Percentiles rank a stretch among this genome's conserved stretches.
phyloP scores from a whole-genome alignment of 169 alveolate species.

The Neospora caninum region DNA sequence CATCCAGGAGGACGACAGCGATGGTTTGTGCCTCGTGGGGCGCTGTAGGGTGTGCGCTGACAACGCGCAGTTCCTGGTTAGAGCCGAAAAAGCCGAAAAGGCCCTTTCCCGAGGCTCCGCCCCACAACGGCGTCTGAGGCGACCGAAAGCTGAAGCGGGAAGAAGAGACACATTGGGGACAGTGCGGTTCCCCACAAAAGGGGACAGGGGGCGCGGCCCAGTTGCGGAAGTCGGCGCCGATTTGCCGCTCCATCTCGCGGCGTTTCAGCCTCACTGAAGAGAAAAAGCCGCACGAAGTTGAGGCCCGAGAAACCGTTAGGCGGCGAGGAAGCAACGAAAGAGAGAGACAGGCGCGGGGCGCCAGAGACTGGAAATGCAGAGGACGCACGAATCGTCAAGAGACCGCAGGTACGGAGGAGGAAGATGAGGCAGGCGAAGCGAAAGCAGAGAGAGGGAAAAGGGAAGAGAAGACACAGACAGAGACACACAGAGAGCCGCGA shows the following conservation, averaged over 20 bases:
- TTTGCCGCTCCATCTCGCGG: not conserved
- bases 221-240: slow-evolving; percentile 33
- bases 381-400: too few relatives aligned
- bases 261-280: not conserved
- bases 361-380: too few relatives aligned
- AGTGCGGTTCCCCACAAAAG: not conserved
- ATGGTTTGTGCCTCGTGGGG: not conserved
- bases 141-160: not conserved
- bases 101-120: slow-evolving; percentile 4
- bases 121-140: not conserved
- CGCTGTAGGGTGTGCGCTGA: not conserved
- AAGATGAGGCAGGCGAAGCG: not conserved
- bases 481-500: not conserved
- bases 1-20: slow-evolving; percentile 6
- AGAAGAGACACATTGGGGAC: not conserved
- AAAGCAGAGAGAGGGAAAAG: not conserved
- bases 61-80: not conserved
- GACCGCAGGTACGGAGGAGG: too few relatives aligned
- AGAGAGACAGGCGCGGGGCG: too few relatives aligned
- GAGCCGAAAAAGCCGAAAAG: not conserved
- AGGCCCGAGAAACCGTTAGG: too few relatives aligned
- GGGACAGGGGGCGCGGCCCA: not conserved
- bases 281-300: too few relatives aligned
- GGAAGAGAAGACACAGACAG: not conserved
- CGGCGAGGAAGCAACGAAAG: too few relatives aligned